A percentile compares a stretch with the other conserved stretches of the same genome.
Evolutionary conservation across 257 asterid genomes (phyloP).

Genomic region (Solanum sitiens): DNA sequence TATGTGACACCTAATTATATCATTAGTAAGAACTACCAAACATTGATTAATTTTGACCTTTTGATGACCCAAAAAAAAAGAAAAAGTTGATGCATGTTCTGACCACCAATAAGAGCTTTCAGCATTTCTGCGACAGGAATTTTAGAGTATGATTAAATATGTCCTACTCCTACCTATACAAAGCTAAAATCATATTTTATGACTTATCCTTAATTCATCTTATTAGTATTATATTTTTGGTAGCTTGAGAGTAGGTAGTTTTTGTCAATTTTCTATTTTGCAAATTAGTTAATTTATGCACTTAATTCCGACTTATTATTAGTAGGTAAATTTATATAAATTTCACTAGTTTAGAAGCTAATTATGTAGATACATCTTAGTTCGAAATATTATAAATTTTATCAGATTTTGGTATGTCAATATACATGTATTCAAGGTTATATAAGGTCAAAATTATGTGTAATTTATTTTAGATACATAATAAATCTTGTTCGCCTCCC

Average conservation of each 20-base stretch:
- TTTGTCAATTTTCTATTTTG: background rate
- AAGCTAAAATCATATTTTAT: background rate
- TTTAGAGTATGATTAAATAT: background rate
- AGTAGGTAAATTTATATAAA: background rate
- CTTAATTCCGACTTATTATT: background rate
- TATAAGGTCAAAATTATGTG: background rate
- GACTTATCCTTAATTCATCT: background rate
- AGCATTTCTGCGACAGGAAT: background rate
- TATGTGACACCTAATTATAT: background rate
- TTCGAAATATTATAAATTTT: too few relatives aligned
- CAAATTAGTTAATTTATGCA: background rate
- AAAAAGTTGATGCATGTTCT: background rate
- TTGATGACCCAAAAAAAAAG: background rate
- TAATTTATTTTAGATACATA: too few relatives aligned
- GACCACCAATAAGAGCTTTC: background rate
- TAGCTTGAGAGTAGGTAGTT: background rate
- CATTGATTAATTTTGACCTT: background rate
- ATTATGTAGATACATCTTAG: background rate
- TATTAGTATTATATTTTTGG: background rate
- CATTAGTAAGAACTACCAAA: background rate
- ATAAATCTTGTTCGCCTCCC: too few relatives aligned
- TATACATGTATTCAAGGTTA: too few relatives aligned
- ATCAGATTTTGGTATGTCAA: too few relatives aligned
- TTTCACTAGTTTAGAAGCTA: background rate
- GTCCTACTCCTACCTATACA: background rate